phyloP scores from a whole-genome alignment of 345 rosid genomes.

The Lepidium didymum region DNA sequence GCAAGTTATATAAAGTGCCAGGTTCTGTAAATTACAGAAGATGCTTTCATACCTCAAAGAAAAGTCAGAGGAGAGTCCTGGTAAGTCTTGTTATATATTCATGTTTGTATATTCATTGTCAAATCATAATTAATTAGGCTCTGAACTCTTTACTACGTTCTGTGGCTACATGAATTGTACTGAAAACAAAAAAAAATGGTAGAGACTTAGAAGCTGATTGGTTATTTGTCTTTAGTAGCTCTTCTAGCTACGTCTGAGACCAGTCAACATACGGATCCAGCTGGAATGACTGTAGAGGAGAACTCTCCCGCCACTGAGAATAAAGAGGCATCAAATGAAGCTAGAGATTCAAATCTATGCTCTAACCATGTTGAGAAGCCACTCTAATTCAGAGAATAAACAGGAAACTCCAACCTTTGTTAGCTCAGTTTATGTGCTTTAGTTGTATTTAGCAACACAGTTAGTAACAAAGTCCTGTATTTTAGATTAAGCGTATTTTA shows the following conservation, averaged over 20 bases:
- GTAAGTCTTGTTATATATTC: background rate
- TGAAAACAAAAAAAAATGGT: background rate
- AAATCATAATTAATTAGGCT: too few relatives aligned
- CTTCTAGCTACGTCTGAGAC: background rate
- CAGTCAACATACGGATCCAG: background rate
- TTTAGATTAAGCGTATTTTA: background rate
- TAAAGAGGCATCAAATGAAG: background rate
- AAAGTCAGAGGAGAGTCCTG: background rate
- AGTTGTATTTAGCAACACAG: background rate
- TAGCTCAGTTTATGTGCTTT: background rate
- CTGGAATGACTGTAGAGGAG: background rate
- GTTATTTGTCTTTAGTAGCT: background rate
- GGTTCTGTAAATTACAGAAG: constrained; percentile 1
- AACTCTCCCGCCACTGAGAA: background rate
- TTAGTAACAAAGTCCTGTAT: background rate
- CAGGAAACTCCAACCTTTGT: background rate
- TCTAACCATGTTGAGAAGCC: background rate
- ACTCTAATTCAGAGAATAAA: background rate
- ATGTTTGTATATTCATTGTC: background rate
- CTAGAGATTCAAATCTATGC: background rate
- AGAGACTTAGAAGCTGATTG: background rate
- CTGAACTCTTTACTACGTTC: background rate
- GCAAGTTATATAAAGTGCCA: background rate
- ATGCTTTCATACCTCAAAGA: background rate
- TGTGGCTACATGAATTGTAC: background rate